Conservation (phyloP, 805 yeast genomes). For the Schizosaccharomyces osmophilus region DNA sequence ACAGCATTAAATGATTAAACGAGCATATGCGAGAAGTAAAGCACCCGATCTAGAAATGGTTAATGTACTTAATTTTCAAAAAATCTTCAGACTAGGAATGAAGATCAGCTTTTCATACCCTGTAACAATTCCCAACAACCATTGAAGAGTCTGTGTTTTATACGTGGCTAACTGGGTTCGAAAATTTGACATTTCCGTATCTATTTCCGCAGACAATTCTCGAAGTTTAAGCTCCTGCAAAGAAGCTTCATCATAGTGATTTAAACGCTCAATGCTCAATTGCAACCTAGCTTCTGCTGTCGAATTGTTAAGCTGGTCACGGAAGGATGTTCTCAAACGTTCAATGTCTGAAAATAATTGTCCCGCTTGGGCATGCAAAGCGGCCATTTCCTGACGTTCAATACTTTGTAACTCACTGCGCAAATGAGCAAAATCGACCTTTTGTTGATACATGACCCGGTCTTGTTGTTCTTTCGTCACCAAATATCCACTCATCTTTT, state of each 20-base stretch:
- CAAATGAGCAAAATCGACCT: conserved; percentile 85
- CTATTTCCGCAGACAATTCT: conserved; percentile 84
- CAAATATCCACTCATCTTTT: not conserved
- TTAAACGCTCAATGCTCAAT: conserved; percentile 76
- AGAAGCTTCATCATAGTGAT: conserved; percentile 82
- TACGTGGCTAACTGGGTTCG: conserved; percentile 86
- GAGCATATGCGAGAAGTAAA: not conserved
- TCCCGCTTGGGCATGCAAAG: conserved; percentile 68
- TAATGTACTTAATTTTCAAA: no score
- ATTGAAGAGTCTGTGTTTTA: conserved; percentile 89
- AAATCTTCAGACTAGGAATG: no score
- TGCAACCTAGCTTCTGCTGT: conserved; percentile 80
- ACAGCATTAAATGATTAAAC: not conserved
- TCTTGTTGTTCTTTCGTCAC: not conserved
- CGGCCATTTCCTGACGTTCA: conserved; percentile 66
- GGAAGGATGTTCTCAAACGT: conserved; percentile 55
- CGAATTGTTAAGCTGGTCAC: conserved; percentile 76
- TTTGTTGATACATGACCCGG: conserved; percentile 22
- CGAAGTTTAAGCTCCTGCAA: conserved; percentile 80
- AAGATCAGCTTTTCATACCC: conserved; percentile 19
- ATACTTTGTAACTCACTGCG: conserved; percentile 75
- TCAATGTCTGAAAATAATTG: conserved; percentile 63
- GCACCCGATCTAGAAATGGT: not conserved
- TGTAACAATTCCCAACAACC: conserved; percentile 94
- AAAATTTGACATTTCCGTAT: conserved; percentile 84